Percentiles rank a stretch among this genome's conserved stretches.
These are phyloP conservation scores for Rhodotorula kratochvilovae DNA, from an alignment of 768 basidiomycete species.

Conservation along the genomic window DNA sequence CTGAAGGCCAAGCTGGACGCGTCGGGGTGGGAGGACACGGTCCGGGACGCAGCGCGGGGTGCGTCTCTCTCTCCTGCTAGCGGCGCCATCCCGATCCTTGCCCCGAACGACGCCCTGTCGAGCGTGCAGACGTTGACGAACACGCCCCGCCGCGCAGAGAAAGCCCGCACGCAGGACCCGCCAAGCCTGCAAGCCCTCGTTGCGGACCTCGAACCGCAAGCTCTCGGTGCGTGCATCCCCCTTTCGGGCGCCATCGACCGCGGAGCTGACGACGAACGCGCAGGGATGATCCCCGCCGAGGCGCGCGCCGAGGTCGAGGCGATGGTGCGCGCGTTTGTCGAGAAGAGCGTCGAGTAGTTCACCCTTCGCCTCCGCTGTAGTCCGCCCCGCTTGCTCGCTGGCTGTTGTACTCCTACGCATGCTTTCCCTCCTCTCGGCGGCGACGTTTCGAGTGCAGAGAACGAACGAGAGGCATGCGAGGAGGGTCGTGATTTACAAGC, in stretches of 20 bases:
- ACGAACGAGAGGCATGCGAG: neutral
- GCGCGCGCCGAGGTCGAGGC: conserved; percentile 27
- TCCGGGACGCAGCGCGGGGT: conserved; percentile 58
- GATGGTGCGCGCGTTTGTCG: conserved; percentile 34
- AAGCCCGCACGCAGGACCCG: conserved; percentile 91
- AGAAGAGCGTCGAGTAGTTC: conserved; percentile 33
- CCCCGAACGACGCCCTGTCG: too few species aligned
- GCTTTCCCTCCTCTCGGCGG: neutral
- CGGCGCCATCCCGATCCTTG: too few species aligned
- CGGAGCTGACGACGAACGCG: neutral
- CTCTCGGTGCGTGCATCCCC: conserved; percentile 42
- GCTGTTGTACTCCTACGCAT: neutral
- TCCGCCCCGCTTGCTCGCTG: neutral
- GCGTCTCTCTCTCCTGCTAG: neutral
- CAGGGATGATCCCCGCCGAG: conserved; percentile 26
- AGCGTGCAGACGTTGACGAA: neutral
- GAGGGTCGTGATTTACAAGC: neutral
- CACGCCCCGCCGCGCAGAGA: conserved; percentile 56
- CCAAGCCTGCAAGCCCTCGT: conserved; percentile 87
- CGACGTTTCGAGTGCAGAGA: neutral
- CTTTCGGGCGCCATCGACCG: too few species aligned
- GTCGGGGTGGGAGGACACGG: conserved; percentile 75
- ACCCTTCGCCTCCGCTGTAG: too few species aligned
- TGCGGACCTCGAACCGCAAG: conserved; percentile 75
- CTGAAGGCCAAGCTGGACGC: conserved; percentile 90